Percentiles rank a stretch among this genome's conserved stretches.
phyloP scores from a whole-genome alignment of 306 rosid species.

The Myrica gale region DNA sequence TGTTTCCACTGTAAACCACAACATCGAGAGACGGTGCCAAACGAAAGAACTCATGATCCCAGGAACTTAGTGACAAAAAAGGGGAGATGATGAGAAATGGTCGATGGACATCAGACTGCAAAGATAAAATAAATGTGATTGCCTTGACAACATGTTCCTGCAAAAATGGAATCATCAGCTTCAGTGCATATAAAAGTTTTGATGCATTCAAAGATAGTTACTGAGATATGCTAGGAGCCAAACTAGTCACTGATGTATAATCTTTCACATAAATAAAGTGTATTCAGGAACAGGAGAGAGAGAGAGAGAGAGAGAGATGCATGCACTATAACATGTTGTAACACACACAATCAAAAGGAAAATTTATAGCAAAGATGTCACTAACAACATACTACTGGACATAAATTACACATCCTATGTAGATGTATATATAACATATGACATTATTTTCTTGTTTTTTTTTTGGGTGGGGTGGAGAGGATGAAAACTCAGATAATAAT shows the following conservation, averaged over 20 bases:
- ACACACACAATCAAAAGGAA: background rate
- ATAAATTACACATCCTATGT: too few relatives aligned
- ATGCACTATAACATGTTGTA: background rate
- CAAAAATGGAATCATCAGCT: constrained; percentile 9
- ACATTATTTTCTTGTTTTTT: background rate
- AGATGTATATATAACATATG: too few relatives aligned
- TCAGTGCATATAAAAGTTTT: background rate
- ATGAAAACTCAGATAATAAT: too few relatives aligned
- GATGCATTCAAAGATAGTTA: background rate
- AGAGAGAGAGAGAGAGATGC: background rate
- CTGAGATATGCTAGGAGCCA: background rate
- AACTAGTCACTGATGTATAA: background rate
- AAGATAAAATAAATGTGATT: constrained; percentile 46
- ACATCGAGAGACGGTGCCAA: constrained; percentile 48
- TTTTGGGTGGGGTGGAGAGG: too few relatives aligned
- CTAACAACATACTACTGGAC: background rate
- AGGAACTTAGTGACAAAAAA: constrained; percentile 39
- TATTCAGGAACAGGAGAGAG: background rate
- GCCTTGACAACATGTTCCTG: constrained; percentile 57
- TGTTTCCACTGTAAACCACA: constrained; percentile 56
- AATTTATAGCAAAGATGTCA: background rate
- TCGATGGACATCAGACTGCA: constrained; percentile 39
- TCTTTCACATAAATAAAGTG: background rate
- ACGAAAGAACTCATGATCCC: constrained; percentile 52
- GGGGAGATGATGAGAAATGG: constrained; percentile 69